Base-by-base conservation (phyloP, 768 basidiomycete species). In the Rhodotorula kratochvilovae region DNA sequence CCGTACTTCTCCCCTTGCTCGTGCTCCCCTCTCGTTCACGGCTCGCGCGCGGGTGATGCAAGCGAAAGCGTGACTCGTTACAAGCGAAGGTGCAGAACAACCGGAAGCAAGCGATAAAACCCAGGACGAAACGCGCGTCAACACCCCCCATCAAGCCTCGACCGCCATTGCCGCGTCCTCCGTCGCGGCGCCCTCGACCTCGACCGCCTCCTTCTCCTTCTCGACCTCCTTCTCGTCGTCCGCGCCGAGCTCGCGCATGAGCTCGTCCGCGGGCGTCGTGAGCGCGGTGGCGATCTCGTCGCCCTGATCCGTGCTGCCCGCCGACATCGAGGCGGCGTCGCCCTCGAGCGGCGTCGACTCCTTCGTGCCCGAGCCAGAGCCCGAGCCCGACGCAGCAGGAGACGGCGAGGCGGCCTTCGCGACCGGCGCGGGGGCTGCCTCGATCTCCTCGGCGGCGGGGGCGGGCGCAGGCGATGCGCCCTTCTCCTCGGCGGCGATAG, bases 181-280 rank as follows among this genome's bases (percentile, higher is more conserved):
- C 23, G 6, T 21, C 8, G 21, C 46, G 23, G 48, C 23, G 23
- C 25, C 48, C 25, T 50, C 25, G 25, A 27, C 19, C 11, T 5
- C 25, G 23, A 25, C 6, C 51, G 16, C n/a, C n/a, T 16, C 51
- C 1, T 29, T 11, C 2, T 8, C 51, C 3, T 35, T 42, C 25
- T 35, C 42, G 3, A 12, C 21, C 35, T 33, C 31, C 31, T 33
- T 29, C 10, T 33, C 35, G 12, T 16, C 23, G 10, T 15, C 35
- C 13, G 12, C 46, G 43, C 46, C 66, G 33, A 61, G 53, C 31
- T 36, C 60, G 11, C 31, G 35, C 17, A 27, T 3, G 6, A 61
- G 43, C 51, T 68, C 67, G 45, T 48, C 42, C 12, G 53, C 61
- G 7, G 67, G 67, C 2, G 67, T 68, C 16, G 67, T 68, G 33